Evolutionary conservation across 2,329 filamentous ascomycete genomes (phyloP).

Genomic region (Colletotrichum sp.): DNA sequence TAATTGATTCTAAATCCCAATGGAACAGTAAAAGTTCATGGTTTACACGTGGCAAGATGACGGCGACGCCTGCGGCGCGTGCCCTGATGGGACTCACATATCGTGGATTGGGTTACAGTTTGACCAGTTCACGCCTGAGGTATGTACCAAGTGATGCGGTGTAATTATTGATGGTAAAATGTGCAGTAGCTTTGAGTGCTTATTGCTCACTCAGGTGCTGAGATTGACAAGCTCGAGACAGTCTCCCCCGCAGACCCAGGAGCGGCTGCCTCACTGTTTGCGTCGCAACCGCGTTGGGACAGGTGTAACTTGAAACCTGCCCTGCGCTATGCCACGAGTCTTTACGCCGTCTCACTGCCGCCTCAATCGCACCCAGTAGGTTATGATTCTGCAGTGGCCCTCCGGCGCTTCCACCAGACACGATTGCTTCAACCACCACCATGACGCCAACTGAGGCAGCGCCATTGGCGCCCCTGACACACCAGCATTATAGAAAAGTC

Average conservation of each 20-base stretch:
- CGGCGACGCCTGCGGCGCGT: neutral
- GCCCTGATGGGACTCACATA: neutral
- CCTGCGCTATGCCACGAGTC: constrained; percentile 8
- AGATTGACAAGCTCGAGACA: neutral
- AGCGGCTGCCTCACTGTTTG: neutral
- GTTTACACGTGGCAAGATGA: neutral
- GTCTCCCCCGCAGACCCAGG: neutral
- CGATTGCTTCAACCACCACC: neutral
- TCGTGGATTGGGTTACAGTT: neutral
- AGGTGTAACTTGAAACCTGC: neutral
- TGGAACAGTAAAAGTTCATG: neutral
- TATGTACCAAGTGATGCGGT: neutral
- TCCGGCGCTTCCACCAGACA: neutral
- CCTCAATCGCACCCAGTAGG: neutral
- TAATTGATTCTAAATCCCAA: fast-evolving
- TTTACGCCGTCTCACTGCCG: neutral
- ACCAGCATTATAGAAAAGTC: neutral
- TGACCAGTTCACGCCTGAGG: neutral
- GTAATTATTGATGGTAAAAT: neutral
- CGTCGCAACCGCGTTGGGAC: neutral
- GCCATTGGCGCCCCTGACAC: neutral
- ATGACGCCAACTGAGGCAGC: neutral
- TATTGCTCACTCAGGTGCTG: neutral
- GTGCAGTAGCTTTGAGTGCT: neutral
- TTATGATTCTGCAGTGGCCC: neutral